Conservation (phyloP, 129 eudicot genomes). For the Helianthus annuus region HanXRQr2.0-SUNRISE NC_035445.2:160066713-160067212, state of each 20-base stretch:
- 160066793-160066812: constrained; percentile 77
- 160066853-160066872: constrained; percentile 28
- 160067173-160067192: too few species aligned
- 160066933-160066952: constrained; percentile 31
- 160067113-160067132: too few species aligned
- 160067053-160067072: too few species aligned
- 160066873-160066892: neutral
- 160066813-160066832: constrained; percentile 85
- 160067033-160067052: too few species aligned
- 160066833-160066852: constrained; percentile 60
- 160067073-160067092: too few species aligned
- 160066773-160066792: constrained; percentile 52
- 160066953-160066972: constrained; percentile 25
- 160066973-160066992: constrained; percentile 47
- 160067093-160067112: too few species aligned
- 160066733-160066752: neutral
- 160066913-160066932: neutral
- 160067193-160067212: too few species aligned
- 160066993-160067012: too few species aligned
- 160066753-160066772: constrained; percentile 68
- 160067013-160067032: too few species aligned
- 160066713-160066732: too few species aligned
- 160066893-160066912: neutral
- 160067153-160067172: too few species aligned
- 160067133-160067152: too few species aligned